Percentiles rank a stretch among this genome's conserved stretches.
These are phyloP conservation scores for Parsonsia alboflavescens DNA, from an alignment of 257 asterid species.

Conservation along the genomic window DNA sequence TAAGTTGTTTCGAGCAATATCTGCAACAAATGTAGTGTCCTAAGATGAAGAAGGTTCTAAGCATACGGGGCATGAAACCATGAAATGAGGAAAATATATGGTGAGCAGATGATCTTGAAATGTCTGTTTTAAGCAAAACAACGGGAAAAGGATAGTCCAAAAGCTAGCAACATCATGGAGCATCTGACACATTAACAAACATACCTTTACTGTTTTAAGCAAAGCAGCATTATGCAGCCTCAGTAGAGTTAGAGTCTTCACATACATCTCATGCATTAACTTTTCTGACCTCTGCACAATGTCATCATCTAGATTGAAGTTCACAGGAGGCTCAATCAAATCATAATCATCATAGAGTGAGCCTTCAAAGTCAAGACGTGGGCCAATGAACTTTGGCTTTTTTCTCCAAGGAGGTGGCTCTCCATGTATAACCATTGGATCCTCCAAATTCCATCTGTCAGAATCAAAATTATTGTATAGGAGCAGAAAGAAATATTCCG, in stretches of 20 bases:
- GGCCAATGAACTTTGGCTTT: slow-evolving; percentile 65
- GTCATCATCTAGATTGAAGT: slow-evolving; percentile 77
- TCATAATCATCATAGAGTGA: slow-evolving; percentile 70
- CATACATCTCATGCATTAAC: slow-evolving; percentile 61
- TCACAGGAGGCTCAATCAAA: slow-evolving; percentile 69
- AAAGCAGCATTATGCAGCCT: slow-evolving; percentile 77
- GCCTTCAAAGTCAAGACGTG: slow-evolving; percentile 83
- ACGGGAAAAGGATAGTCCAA: neutral
- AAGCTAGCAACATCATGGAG: neutral
- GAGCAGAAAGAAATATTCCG: neutral
- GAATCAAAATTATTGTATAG: neutral
- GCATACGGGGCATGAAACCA: neutral
- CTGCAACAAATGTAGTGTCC: neutral
- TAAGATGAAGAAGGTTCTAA: neutral
- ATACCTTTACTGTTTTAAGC: slow-evolving; percentile 82
- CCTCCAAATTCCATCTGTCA: slow-evolving; percentile 86
- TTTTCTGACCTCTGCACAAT: slow-evolving; percentile 71
- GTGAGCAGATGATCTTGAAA: neutral
- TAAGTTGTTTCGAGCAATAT: neutral
- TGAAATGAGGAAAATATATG: neutral
- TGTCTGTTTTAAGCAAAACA: neutral
- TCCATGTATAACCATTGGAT: slow-evolving; percentile 87
- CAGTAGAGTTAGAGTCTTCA: slow-evolving; percentile 60
- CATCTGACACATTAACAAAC: neutral
- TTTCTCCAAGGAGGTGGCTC: slow-evolving; percentile 94